Percentiles rank a stretch among this genome's conserved stretches.
Conservation (phyloP, 495 filamentous ascomycete genomes). For the Penicillium verhagenii region DNA sequence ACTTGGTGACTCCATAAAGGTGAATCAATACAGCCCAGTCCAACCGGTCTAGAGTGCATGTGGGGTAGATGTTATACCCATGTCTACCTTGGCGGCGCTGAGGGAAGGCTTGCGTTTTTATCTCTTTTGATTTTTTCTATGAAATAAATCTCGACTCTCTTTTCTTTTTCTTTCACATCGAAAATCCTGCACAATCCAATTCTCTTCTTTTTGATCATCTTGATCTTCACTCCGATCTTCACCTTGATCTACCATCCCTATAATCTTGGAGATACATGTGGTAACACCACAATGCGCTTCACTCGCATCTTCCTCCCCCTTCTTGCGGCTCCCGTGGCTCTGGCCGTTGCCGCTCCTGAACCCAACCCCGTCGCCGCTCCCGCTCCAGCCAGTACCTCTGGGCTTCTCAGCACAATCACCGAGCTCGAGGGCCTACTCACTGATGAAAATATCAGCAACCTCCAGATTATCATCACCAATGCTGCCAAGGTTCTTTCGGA, state of each 20-base stretch:
- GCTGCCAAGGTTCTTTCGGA: conserved; percentile 32
- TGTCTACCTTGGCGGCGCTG: not conserved
- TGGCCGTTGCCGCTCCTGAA: conserved; percentile 40
- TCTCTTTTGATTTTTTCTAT: not conserved
- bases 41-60: not conserved
- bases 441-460: conserved; percentile 39
- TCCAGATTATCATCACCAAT: conserved; percentile 38
- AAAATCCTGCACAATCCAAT: not conserved
- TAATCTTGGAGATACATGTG: not conserved
- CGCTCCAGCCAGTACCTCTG: conserved; percentile 20
- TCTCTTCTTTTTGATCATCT: not conserved
- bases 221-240: not conserved
- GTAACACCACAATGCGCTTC: conserved; percentile 28
- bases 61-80: not conserved
- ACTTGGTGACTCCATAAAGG: no score
- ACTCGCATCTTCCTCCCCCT: conserved; percentile 27
- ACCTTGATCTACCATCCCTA: not conserved
- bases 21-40: no score
- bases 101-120: not conserved
- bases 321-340: conserved; percentile 28
- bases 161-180: not conserved
- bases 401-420: conserved; percentile 25
- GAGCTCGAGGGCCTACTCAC: conserved; percentile 35
- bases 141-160: not conserved
- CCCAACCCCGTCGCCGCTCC: conserved; percentile 33